Conservation (phyloP, 371 early-diverging fungal genomes). For the Phascolomyces articulosus region DNA sequence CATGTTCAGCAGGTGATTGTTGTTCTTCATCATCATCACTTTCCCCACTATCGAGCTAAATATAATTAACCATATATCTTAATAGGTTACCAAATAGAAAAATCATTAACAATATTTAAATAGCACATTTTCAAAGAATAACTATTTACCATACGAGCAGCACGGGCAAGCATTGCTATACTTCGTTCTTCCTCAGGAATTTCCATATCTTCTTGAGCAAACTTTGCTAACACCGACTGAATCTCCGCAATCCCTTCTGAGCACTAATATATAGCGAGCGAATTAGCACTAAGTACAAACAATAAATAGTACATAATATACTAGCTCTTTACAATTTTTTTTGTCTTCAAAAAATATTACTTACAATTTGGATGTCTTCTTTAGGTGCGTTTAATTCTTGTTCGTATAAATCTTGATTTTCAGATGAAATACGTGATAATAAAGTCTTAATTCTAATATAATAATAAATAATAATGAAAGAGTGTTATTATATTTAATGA, state of each 20-base stretch:
- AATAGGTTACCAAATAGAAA: too few species aligned
- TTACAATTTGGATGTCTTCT: constrained; percentile 5
- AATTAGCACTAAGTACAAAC: not conserved
- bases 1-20: constrained; percentile 1
- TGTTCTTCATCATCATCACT: constrained; percentile 1
- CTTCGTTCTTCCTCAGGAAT: constrained; percentile 1
- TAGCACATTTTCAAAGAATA: too few species aligned
- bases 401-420: not conserved
- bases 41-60: constrained; percentile 2
- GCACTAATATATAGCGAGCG: not conserved
- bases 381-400: not conserved
- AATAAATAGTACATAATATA: not conserved
- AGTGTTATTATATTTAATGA: not conserved
- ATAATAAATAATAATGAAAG: too few species aligned
- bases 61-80: too few species aligned
- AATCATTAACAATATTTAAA: too few species aligned
- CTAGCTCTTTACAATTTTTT: not conserved
- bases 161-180: constrained; percentile 1
- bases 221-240: constrained; percentile 9
- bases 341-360: too few species aligned
- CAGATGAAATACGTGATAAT: not conserved
- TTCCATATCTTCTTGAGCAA: constrained; percentile 15
- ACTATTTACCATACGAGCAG: not conserved
- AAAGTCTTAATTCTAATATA: not conserved
- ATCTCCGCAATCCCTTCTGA: constrained; percentile 9